phyloP scores from a whole-genome alignment of 768 basidiomycete species.

The Naganishia randhawae region DNA sequence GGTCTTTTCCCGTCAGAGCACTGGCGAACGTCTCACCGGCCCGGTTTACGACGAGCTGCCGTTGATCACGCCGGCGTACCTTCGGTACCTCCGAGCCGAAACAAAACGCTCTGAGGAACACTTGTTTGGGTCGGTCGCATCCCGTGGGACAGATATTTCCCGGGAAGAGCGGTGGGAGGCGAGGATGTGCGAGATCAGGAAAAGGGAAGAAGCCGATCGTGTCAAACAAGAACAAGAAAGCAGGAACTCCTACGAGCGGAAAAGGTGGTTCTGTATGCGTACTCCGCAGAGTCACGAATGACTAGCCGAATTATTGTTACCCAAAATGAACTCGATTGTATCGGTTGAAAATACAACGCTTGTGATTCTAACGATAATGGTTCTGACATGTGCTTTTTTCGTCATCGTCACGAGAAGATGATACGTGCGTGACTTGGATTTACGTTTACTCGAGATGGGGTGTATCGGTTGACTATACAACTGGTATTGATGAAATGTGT shows the following conservation, averaged over 20 bases:
- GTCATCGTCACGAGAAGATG: not conserved
- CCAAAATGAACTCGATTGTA: constrained; percentile 13
- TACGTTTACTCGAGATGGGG: not conserved
- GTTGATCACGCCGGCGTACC: constrained; percentile 14
- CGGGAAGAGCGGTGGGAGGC: constrained; percentile 18
- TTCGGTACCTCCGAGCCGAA: constrained; percentile 11
- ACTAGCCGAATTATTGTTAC: not conserved
- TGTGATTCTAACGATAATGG: not conserved
- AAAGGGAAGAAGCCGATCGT: not conserved
- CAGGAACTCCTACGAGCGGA: not conserved
- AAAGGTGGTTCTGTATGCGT: not conserved
- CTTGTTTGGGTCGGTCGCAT: constrained; percentile 12
- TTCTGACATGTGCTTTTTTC: not conserved
- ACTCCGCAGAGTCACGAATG: not conserved
- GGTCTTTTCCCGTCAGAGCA: not conserved
- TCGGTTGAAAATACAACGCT: constrained; percentile 21
- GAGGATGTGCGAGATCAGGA: constrained; percentile 2
- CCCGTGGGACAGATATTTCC: constrained; percentile 9
- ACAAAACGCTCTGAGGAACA: constrained; percentile 6
- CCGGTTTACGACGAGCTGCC: constrained; percentile 7
- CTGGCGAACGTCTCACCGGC: not conserved
- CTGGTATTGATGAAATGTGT: constrained; percentile 17
- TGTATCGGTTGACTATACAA: constrained; percentile 26
- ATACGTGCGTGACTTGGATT: not conserved
- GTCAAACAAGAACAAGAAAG: not conserved